These are phyloP conservation scores for Haematococcus sp. DNA, from an alignment of 139 green algal species.

Conservation along the genomic window DNA sequence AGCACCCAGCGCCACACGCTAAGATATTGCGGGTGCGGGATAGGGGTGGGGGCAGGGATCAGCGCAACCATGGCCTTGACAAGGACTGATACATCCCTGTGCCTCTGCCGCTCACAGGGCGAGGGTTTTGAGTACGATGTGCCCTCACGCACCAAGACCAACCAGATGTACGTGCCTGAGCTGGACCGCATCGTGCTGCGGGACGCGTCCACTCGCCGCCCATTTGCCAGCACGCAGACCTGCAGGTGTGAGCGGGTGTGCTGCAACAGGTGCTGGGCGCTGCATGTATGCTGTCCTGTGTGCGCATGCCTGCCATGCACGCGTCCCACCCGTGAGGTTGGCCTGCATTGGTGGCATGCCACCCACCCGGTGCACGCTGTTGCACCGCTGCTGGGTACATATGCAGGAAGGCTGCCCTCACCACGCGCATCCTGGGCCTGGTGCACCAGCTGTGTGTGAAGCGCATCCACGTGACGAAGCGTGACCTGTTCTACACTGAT, in stretches of 20 bases:
- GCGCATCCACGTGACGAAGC: slow-evolving; percentile 88
- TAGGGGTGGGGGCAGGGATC: no score
- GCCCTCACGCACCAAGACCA: slow-evolving; percentile 74
- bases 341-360: no score
- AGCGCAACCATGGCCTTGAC: no score
- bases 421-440: slow-evolving; percentile 85
- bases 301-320: no score
- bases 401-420: slow-evolving; percentile 74
- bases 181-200: slow-evolving; percentile 93
- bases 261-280: background rate
- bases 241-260: slow-evolving; percentile 54
- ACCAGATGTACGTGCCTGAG: slow-evolving; percentile 71
- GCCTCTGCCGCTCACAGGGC: slow-evolving; percentile 15
- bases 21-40: no score
- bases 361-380: no score
- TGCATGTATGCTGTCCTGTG: background rate
- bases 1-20: no score
- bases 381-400: no score
- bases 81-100: no score
- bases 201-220: slow-evolving; percentile 62
- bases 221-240: slow-evolving; percentile 77
- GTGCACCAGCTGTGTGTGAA: slow-evolving; percentile 80
- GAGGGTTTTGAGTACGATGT: slow-evolving; percentile 79
- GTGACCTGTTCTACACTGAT: slow-evolving; percentile 97
- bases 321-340: no score